Conservation (phyloP, 1,284 basidiomycete species). For the Tilletia walkeri region DNA sequence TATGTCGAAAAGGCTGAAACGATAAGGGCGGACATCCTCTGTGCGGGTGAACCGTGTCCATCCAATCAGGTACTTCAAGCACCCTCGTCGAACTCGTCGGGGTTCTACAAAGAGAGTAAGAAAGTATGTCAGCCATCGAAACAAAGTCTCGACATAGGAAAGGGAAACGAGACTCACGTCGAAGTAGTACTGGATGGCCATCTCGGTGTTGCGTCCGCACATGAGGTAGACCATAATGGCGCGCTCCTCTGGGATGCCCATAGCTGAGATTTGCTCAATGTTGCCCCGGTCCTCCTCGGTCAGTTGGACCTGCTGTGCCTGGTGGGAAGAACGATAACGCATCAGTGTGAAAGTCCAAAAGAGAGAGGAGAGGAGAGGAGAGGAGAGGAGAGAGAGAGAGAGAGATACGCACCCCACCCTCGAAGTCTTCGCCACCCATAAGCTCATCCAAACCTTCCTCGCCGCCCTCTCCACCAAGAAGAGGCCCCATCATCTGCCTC, state of each 20-base stretch:
- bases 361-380: neutral
- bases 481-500: slow-evolving; percentile 2
- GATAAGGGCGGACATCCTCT: too few species aligned
- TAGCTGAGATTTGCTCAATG: slow-evolving; percentile 49
- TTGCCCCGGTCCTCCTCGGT: slow-evolving; percentile 39
- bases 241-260: slow-evolving; percentile 52
- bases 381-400: neutral
- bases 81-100: slow-evolving; percentile 14
- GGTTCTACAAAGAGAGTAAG: neutral
- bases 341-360: neutral
- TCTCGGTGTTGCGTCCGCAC: slow-evolving; percentile 54
- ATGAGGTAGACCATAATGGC: slow-evolving; percentile 53
- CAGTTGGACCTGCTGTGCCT: slow-evolving; percentile 23
- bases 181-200: slow-evolving; percentile 55
- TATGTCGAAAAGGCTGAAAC: too few species aligned
- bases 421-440: slow-evolving; percentile 10
- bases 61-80: too few species aligned
- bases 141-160: too few species aligned
- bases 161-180: slow-evolving; percentile 26
- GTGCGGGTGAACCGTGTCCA: too few species aligned
- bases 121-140: neutral
- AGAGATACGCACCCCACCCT: neutral
- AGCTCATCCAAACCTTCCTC: slow-evolving; percentile 7
- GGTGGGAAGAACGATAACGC: slow-evolving; percentile 36
- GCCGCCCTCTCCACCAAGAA: slow-evolving; percentile 5